phyloP scores from a whole-genome alignment of 202 grass and related monocot genomes.

The Bolboschoenoplectus hybrid region DNA sequence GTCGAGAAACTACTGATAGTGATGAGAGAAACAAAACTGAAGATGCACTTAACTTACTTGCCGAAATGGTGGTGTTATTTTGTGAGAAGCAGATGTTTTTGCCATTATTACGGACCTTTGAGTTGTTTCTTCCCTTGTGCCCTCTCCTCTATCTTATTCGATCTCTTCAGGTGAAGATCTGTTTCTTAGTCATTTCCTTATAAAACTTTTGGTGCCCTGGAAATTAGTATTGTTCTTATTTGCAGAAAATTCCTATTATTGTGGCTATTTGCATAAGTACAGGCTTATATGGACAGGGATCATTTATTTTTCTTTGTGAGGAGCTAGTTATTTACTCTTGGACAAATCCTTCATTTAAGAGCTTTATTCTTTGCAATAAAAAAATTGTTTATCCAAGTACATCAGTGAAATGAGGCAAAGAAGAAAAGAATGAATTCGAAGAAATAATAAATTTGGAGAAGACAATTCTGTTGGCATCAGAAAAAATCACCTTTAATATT shows the following conservation, averaged over 20 bases:
- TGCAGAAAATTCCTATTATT: background rate
- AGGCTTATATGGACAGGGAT: background rate
- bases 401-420: background rate
- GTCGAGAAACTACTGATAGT: slow-evolving; percentile 46
- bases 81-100: slow-evolving; percentile 95
- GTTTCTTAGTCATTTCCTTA: background rate
- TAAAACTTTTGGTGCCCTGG: background rate
- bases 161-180: slow-evolving; percentile 69
- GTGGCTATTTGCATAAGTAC: background rate
- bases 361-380: background rate
- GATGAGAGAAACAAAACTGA: slow-evolving; percentile 55
- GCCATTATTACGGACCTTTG: slow-evolving; percentile 86
- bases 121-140: slow-evolving; percentile 92
- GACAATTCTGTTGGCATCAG: slow-evolving; percentile 10
- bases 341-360: background rate
- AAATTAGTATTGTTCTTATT: slow-evolving; percentile 5
- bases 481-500: slow-evolving; percentile 35
- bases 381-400: background rate
- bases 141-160: slow-evolving; percentile 87
- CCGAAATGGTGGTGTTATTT: slow-evolving; percentile 85
- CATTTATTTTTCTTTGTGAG: background rate
- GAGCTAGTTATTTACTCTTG: background rate
- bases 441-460: background rate
- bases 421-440: slow-evolving; percentile 24
- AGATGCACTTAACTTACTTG: slow-evolving; percentile 71